Percentiles rank a stretch among this genome's conserved stretches.
Conservation (phyloP, 345 rosid genomes). For the Cardamine resedifolia region DNA sequence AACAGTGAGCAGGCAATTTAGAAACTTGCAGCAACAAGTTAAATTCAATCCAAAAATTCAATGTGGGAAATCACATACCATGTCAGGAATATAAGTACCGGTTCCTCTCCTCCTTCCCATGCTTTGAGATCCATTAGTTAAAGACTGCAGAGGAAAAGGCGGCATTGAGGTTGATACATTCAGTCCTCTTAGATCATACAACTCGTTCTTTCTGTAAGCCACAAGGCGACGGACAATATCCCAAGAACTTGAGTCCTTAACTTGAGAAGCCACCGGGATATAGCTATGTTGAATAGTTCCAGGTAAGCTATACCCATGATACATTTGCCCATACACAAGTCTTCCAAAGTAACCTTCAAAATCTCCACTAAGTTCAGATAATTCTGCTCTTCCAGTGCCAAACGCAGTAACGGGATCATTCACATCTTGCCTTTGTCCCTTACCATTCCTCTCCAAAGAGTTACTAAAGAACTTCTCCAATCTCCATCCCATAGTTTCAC, state of each 20-base stretch:
- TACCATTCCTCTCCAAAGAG: constrained; percentile 80
- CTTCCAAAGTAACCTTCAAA: constrained; percentile 42
- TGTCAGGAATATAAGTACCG: constrained; percentile 62
- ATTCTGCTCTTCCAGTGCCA: constrained; percentile 71
- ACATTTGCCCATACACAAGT: constrained; percentile 58
- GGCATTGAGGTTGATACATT: constrained; percentile 43
- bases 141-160: constrained; percentile 29
- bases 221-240: constrained; percentile 36
- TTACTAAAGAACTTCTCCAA: constrained; percentile 61
- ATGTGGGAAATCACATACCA: constrained; percentile 41
- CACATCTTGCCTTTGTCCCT: constrained; percentile 78
- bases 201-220: constrained; percentile 27
- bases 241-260: constrained; percentile 37
- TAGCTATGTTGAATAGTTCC: constrained; percentile 22
- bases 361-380: constrained; percentile 65
- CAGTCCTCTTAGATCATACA: constrained; percentile 32
- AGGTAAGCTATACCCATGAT: constrained; percentile 42
- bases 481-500: constrained; percentile 56
- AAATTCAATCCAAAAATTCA: not conserved
- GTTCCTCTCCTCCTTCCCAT: constrained; percentile 60
- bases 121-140: constrained; percentile 32
- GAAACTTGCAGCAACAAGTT: constrained; percentile 10
- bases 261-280: constrained; percentile 35
- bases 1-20: constrained; percentile 21
- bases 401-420: constrained; percentile 65